These are phyloP conservation scores for Tuber umbilicatum DNA, from an alignment of 495 filamentous ascomycete genomes.

Conservation along the genomic window DNA sequence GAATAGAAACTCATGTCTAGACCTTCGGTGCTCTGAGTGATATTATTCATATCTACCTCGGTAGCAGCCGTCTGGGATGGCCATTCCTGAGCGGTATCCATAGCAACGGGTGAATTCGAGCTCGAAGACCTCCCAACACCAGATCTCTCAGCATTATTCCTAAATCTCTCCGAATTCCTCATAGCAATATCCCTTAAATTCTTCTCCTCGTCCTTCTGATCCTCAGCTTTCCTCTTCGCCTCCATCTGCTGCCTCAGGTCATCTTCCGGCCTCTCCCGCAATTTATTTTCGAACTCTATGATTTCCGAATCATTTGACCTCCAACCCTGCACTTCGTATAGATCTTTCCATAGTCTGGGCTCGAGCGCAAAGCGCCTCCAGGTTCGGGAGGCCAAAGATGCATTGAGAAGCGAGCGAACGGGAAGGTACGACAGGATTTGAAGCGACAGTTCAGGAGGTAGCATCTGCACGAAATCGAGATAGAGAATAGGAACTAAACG, in stretches of 20 bases:
- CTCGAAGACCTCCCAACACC: slow-evolving; percentile 7
- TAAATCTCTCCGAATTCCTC: slow-evolving; percentile 28
- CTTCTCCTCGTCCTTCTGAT: slow-evolving; percentile 44
- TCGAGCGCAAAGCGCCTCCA: slow-evolving; percentile 82
- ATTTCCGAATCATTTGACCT: slow-evolving; percentile 62
- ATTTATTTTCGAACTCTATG: slow-evolving; percentile 57
- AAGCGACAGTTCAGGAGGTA: slow-evolving; percentile 82
- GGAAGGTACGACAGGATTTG: slow-evolving; percentile 82
- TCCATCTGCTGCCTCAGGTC: slow-evolving; percentile 44
- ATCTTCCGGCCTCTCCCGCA: slow-evolving; percentile 46
- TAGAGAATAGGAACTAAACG: slow-evolving; percentile 46
- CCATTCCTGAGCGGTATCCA: slow-evolving; percentile 37
- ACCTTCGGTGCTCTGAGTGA: slow-evolving; percentile 17
- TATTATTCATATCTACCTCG: slow-evolving; percentile 9
- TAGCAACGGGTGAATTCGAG: slow-evolving; percentile 20
- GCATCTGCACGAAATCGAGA: slow-evolving; percentile 77
- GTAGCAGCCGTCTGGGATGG: slow-evolving; percentile 9
- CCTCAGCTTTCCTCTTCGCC: slow-evolving; percentile 33
- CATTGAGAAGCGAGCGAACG: slow-evolving; percentile 64
- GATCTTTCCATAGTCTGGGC: slow-evolving; percentile 72
- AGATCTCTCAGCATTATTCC: slow-evolving; percentile 10
- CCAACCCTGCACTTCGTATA: slow-evolving; percentile 83
- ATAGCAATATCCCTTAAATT: slow-evolving; percentile 27
- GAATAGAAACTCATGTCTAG: slow-evolving; percentile 21
- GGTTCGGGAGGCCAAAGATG: slow-evolving; percentile 66